phyloP scores from a whole-genome alignment of 2,329 filamentous ascomycete genomes.

The Aspergillus pseudoglaucus region DNA sequence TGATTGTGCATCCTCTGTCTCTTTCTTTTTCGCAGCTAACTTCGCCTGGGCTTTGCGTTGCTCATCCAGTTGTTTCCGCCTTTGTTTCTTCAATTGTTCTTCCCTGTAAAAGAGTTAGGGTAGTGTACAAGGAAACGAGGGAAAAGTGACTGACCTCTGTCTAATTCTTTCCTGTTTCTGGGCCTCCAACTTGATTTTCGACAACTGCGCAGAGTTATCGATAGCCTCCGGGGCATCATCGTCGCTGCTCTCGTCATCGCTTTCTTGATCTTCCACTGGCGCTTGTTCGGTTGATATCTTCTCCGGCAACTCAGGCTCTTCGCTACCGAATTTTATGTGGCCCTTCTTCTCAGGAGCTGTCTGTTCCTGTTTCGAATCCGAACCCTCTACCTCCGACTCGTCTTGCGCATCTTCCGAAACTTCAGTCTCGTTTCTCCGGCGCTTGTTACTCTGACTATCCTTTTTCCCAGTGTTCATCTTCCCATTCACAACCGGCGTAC shows the following conservation, averaged over 20 bases:
- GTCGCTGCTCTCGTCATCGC: slow-evolving; percentile 25
- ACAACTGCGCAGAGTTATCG: slow-evolving; percentile 34
- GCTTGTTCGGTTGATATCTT: slow-evolving; percentile 14
- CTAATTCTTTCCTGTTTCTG: slow-evolving; percentile 32
- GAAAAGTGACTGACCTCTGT: slow-evolving; percentile 26
- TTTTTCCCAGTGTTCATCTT: slow-evolving; percentile 24
- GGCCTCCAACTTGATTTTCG: slow-evolving; percentile 32
- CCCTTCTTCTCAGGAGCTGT: slow-evolving; percentile 14
- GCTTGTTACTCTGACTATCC: slow-evolving; percentile 25
- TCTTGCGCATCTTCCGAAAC: slow-evolving; percentile 14
- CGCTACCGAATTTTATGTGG: slow-evolving; percentile 37
- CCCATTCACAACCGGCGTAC: slow-evolving; percentile 13
- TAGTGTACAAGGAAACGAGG: neutral
- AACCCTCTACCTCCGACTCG: slow-evolving; percentile 7
- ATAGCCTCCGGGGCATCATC: slow-evolving; percentile 38
- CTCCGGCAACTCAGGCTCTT: slow-evolving; percentile 28
- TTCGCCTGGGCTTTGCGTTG: slow-evolving; percentile 35
- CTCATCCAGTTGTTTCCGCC: slow-evolving; percentile 35
- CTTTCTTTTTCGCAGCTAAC: slow-evolving; percentile 22
- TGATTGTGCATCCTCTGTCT: slow-evolving; percentile 31
- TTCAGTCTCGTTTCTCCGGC: slow-evolving; percentile 25
- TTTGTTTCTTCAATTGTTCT: slow-evolving; percentile 33
- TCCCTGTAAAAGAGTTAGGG: slow-evolving; percentile 26
- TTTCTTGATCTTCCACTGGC: slow-evolving; percentile 10
- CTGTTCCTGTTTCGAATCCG: slow-evolving; percentile 10